Evolutionary conservation across 73 alveolate species (phyloP).

Genomic region (Paramecium sonneborni): DNA sequence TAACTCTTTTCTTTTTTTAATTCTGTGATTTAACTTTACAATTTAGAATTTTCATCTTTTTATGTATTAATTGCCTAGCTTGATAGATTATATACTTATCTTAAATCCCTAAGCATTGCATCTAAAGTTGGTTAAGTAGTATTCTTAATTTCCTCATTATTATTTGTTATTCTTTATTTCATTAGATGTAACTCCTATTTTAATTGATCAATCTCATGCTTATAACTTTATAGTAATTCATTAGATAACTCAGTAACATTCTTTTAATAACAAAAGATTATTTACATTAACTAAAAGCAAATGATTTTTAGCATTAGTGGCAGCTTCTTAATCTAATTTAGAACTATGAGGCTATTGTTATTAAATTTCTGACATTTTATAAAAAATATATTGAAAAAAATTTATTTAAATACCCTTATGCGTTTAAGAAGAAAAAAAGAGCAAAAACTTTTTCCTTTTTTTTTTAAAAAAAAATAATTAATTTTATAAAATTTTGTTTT

Average conservation of each 20-base stretch:
- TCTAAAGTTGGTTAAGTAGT: slow-evolving; percentile 51
- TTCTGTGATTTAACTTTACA: slow-evolving; percentile 44
- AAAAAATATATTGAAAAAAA: background rate
- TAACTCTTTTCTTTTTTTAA: slow-evolving; percentile 33
- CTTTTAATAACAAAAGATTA: background rate
- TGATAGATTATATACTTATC: background rate
- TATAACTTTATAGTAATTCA: slow-evolving; percentile 29
- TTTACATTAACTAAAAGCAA: background rate
- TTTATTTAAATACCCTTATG: background rate
- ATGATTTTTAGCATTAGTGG: slow-evolving; percentile 53
- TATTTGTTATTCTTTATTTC: slow-evolving; percentile 41
- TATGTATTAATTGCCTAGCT: slow-evolving; percentile 39
- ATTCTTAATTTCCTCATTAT: slow-evolving; percentile 47
- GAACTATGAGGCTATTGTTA: background rate
- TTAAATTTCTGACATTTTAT: slow-evolving; percentile 19
- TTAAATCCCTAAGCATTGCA: slow-evolving; percentile 51
- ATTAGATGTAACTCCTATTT: slow-evolving; percentile 55
- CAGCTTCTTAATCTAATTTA: slow-evolving; percentile 44
- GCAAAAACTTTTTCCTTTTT: background rate
- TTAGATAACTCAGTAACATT: slow-evolving; percentile 49
- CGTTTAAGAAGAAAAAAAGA: background rate
- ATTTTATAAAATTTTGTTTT: background rate
- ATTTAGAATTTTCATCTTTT: slow-evolving; percentile 56
- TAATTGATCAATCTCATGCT: slow-evolving; percentile 37
- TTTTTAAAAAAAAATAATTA: background rate